phyloP scores from a whole-genome alignment of 2,329 filamentous ascomycete genomes.

The Acrocalymma vagum region DNA sequence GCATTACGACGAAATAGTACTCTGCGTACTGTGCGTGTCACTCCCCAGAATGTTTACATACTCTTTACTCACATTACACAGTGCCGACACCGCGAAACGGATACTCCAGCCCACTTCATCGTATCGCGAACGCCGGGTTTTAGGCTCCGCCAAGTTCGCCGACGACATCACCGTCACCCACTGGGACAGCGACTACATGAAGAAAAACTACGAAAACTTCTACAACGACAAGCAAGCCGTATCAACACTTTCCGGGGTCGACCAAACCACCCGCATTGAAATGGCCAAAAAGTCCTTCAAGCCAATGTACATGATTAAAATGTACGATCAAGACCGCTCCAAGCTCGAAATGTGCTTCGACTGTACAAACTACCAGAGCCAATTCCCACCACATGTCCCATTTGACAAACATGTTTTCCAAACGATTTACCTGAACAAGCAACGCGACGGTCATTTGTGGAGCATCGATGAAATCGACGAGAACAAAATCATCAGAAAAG shows the following conservation, averaged over 20 bases:
- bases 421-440: constrained; percentile 71
- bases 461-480: constrained; percentile 67
- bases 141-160: constrained; percentile 75
- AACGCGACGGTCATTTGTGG: constrained; percentile 64
- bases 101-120: constrained; percentile 66
- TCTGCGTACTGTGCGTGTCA: constrained; percentile 62
- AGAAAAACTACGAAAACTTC: constrained; percentile 71
- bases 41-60: background rate
- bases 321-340: constrained; percentile 63
- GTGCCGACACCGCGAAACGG: constrained; percentile 64
- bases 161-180: constrained; percentile 78
- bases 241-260: constrained; percentile 47
- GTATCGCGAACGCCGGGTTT: constrained; percentile 70
- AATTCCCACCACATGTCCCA: constrained; percentile 66
- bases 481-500: constrained; percentile 67
- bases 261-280: constrained; percentile 54
- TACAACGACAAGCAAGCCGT: constrained; percentile 61
- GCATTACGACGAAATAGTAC: constrained; percentile 71
- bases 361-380: constrained; percentile 78
- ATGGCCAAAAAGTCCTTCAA: constrained; percentile 62
- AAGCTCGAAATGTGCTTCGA: constrained; percentile 74
- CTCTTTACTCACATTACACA: constrained; percentile 17
- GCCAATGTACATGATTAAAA: constrained; percentile 73
- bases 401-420: constrained; percentile 74
- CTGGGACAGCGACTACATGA: constrained; percentile 70